phyloP scores from a whole-genome alignment of 768 basidiomycete genomes.

The Jaapia argillacea region DNA sequence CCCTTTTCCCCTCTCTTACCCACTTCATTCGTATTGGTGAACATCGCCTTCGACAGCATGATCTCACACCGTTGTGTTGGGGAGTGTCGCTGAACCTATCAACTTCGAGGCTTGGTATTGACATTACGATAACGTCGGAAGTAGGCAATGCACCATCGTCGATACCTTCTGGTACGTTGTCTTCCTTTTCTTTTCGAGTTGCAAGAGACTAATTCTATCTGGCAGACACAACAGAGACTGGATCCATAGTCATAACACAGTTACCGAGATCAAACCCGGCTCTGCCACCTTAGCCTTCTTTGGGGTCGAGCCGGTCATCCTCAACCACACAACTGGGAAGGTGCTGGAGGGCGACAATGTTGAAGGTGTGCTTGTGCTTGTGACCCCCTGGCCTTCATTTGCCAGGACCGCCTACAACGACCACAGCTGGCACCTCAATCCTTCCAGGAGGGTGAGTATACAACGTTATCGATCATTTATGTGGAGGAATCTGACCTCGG shows the following conservation, averaged over 20 bases:
- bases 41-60: slow-evolving; percentile 75
- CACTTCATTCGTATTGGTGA: slow-evolving; percentile 79
- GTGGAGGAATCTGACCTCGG: background rate
- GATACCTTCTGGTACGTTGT: slow-evolving; percentile 73
- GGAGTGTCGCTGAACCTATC: slow-evolving; percentile 95
- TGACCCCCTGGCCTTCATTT: slow-evolving; percentile 89
- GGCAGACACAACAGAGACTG: slow-evolving; percentile 95
- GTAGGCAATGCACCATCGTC: slow-evolving; percentile 81
- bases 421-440: slow-evolving; percentile 52
- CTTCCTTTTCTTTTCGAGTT: slow-evolving; percentile 1
- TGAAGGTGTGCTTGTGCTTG: slow-evolving; percentile 84
- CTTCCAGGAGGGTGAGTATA: slow-evolving; percentile 51
- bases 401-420: slow-evolving; percentile 89
- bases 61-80: slow-evolving; percentile 79
- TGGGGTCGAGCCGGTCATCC: slow-evolving; percentile 80
- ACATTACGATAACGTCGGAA: slow-evolving; percentile 95
- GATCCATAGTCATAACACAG: slow-evolving; percentile 89
- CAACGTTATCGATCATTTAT: background rate
- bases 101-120: slow-evolving; percentile 99
- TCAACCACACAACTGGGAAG: slow-evolving; percentile 75
- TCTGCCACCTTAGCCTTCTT: slow-evolving; percentile 98
- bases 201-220: slow-evolving; percentile 1
- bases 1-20: slow-evolving; percentile 92
- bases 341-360: slow-evolving; percentile 65
- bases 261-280: slow-evolving; percentile 95